phyloP scores from a whole-genome alignment of 1,284 basidiomycete genomes.

The Taiwanofungus camphoratus region DNA sequence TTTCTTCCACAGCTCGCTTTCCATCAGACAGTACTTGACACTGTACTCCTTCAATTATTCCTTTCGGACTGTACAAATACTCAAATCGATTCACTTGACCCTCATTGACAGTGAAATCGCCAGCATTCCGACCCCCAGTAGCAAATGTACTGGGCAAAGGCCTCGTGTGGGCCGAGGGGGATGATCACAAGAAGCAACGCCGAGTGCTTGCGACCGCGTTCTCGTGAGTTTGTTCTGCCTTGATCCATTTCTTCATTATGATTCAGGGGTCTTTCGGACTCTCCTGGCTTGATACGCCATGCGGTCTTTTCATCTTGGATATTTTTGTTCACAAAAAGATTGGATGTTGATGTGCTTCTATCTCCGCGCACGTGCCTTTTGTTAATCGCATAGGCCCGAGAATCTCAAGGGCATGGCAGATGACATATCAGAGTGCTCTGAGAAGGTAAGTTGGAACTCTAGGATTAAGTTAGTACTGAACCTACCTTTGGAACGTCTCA shows the following conservation, averaged over 20 bases:
- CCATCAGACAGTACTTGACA: neutral
- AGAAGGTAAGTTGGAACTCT: conserved; percentile 17
- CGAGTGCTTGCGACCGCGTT: conserved; percentile 29
- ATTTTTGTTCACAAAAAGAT: no score
- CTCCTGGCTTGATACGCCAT: no score
- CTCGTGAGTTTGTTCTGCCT: conserved; percentile 15
- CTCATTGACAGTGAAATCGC: conserved; percentile 20
- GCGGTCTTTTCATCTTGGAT: no score
- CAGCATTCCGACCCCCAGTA: conserved; percentile 21
- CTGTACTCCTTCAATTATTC: neutral
- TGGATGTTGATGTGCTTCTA: conserved; percentile 6
- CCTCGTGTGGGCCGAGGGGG: conserved; percentile 27
- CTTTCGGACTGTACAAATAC: neutral
- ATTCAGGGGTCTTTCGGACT: no score
- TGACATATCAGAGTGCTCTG: conserved; percentile 22
- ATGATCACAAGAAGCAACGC: conserved; percentile 27
- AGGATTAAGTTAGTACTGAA: neutral
- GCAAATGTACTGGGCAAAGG: conserved; percentile 25
- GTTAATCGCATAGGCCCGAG: conserved; percentile 15
- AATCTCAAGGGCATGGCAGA: conserved; percentile 24
- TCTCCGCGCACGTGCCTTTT: neutral
- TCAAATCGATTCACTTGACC: neutral
- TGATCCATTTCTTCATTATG: no score
- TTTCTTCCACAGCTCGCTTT: neutral
- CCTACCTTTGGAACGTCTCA: neutral